Evolutionary conservation across 1,284 basidiomycete genomes (phyloP).

Genomic region (Heterobasidion annosum): DNA sequence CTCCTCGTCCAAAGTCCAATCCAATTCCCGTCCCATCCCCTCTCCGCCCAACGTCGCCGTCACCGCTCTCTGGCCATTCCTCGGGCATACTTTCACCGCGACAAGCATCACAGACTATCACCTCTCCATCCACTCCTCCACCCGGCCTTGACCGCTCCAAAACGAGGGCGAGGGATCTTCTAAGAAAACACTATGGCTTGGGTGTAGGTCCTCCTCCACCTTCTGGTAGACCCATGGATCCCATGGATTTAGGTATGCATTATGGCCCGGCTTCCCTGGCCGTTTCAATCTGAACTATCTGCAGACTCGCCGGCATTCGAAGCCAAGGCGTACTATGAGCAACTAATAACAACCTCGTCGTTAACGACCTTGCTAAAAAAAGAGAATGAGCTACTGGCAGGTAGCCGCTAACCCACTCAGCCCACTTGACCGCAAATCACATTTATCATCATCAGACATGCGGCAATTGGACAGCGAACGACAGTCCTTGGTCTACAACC

Average conservation of each 20-base stretch:
- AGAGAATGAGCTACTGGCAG: constrained; percentile 70
- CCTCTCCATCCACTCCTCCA: constrained; percentile 6
- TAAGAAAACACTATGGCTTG: constrained; percentile 79
- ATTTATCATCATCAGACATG: constrained; percentile 48
- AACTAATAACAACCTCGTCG: constrained; percentile 72
- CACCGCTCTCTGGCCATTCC: not conserved
- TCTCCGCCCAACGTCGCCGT: constrained; percentile 17
- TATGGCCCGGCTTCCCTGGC: not conserved
- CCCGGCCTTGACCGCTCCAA: constrained; percentile 24
- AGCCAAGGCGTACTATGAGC: constrained; percentile 75
- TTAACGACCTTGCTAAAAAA: constrained; percentile 62
- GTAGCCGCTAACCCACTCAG: constrained; percentile 21
- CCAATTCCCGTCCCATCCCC: constrained; percentile 13
- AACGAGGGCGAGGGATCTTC: constrained; percentile 65
- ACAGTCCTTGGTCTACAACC: constrained; percentile 89
- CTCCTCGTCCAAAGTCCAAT: constrained; percentile 6
- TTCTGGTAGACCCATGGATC: constrained; percentile 46
- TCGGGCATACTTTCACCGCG: constrained; percentile 5
- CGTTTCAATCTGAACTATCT: constrained; percentile 3
- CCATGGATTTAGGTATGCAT: constrained; percentile 68
- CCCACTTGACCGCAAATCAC: not conserved
- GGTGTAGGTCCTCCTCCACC: constrained; percentile 62
- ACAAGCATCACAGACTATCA: not conserved
- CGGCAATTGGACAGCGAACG: constrained; percentile 81
- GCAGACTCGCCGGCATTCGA: constrained; percentile 77